These are phyloP conservation scores for Salix dunnii DNA, from an alignment of 345 rosid genomes.

Conservation along the genomic window DNA sequence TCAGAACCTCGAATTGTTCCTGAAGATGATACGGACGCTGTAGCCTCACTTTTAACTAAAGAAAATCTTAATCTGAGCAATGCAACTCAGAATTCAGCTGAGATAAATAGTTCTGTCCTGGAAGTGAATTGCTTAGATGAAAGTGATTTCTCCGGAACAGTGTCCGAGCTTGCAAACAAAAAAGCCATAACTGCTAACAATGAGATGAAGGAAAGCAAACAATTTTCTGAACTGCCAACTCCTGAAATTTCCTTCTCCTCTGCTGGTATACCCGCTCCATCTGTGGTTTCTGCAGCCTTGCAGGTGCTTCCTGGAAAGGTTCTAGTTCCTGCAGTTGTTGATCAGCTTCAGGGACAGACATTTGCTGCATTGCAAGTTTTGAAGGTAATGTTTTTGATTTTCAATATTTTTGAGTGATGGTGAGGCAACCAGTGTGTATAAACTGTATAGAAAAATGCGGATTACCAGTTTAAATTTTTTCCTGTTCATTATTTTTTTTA, in stretches of 20 bases:
- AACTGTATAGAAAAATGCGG: not conserved
- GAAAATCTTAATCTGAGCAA: slow-evolving; percentile 36
- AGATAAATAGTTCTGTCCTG: slow-evolving; percentile 31
- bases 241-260: slow-evolving; percentile 40
- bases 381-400: slow-evolving; percentile 46
- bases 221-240: slow-evolving; percentile 33
- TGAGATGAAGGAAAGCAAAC: slow-evolving; percentile 28
- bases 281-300: slow-evolving; percentile 55
- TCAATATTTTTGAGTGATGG: not conserved
- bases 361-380: slow-evolving; percentile 75
- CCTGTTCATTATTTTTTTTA: not conserved
- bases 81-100: slow-evolving; percentile 26
- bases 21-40: slow-evolving; percentile 23
- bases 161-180: slow-evolving; percentile 31
- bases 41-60: slow-evolving; percentile 23
- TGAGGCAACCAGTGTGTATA: not conserved
- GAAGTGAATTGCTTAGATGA: slow-evolving; percentile 39
- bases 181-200: slow-evolving; percentile 26
- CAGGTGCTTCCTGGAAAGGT: slow-evolving; percentile 70
- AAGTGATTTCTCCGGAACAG: slow-evolving; percentile 27
- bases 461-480: slow-evolving; percentile 11
- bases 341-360: slow-evolving; percentile 92
- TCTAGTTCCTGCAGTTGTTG: slow-evolving; percentile 71
- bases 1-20: slow-evolving; percentile 34
- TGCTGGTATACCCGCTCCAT: slow-evolving; percentile 90